These are phyloP conservation scores for Pinus albicaulis DNA, from an alignment of 75 land plant genomes.

Conservation along the genomic window DNA sequence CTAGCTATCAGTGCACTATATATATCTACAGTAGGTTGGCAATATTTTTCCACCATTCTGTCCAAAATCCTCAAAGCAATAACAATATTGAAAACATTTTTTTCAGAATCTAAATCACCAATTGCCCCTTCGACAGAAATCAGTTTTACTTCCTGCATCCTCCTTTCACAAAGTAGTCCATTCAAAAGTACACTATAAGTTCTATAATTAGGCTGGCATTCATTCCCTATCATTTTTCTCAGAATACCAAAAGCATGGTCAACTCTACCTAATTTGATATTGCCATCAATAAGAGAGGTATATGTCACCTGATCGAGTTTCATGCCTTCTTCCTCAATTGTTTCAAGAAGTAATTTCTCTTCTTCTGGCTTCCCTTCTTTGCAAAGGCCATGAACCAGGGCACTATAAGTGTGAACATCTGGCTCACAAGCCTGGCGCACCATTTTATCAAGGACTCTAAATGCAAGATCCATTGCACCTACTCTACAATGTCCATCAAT, in stretches of 20 bases:
- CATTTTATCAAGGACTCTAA: conserved; percentile 39
- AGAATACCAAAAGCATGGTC: conserved; percentile 30
- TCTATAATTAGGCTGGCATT: conserved; percentile 43
- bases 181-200: conserved; percentile 40
- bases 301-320: conserved; percentile 45
- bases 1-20: conserved; percentile 48
- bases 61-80: conserved; percentile 34
- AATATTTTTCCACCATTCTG: conserved; percentile 39
- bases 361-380: conserved; percentile 37
- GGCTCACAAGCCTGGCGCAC: conserved; percentile 31
- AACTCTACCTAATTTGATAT: conserved; percentile 19
- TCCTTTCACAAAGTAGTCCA: conserved; percentile 15
- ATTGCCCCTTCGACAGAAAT: conserved; percentile 3
- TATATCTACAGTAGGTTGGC: conserved; percentile 34
- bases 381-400: conserved; percentile 43
- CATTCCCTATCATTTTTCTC: conserved; percentile 32
- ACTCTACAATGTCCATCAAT: conserved; percentile 74
- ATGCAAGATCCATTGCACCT: conserved; percentile 52
- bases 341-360: conserved; percentile 33
- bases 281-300: conserved; percentile 43
- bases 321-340: conserved; percentile 40
- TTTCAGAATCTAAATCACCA: neutral
- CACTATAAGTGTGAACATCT: conserved; percentile 34
- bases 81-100: conserved; percentile 25
- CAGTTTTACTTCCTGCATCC: conserved; percentile 12